These are phyloP conservation scores for Sicyos edulis DNA, from an alignment of 306 rosid species.

Conservation along the genomic window DNA sequence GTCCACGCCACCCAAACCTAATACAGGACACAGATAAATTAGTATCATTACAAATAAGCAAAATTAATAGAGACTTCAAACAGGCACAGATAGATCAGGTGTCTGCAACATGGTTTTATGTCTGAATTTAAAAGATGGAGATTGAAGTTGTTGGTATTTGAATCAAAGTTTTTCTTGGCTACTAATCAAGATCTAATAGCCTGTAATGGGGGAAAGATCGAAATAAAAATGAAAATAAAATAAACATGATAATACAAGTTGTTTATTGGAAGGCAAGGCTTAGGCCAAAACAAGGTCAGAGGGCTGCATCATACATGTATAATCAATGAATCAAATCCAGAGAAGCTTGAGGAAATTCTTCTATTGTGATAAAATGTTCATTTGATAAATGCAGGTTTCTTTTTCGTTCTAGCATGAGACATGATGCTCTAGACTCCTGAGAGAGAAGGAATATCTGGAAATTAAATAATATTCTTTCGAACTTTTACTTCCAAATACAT, in stretches of 20 bases:
- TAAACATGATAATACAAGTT: background rate
- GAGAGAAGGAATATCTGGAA: background rate
- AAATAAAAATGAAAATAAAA: background rate
- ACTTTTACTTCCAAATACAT: background rate
- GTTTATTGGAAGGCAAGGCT: background rate
- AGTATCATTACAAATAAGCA: slow-evolving; percentile 5
- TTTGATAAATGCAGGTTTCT: background rate
- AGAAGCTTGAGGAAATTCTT: background rate
- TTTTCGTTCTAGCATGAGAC: background rate
- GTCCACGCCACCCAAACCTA: slow-evolving; percentile 99
- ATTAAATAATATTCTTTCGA: background rate
- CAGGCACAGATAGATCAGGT: background rate
- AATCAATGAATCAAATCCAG: background rate
- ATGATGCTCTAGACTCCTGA: background rate
- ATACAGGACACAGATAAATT: slow-evolving; percentile 9
- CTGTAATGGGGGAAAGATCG: background rate
- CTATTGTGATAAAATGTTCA: background rate
- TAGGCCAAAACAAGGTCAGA: background rate
- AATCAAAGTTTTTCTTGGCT: background rate
- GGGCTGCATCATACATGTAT: too few species aligned
- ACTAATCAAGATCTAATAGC: background rate
- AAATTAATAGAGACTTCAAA: slow-evolving; percentile 8
- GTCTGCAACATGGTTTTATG: background rate
- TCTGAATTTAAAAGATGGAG: background rate
- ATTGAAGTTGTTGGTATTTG: background rate